Evolutionary conservation across 345 rosid species (phyloP).

Genomic region (Adansonia digitata): DNA sequence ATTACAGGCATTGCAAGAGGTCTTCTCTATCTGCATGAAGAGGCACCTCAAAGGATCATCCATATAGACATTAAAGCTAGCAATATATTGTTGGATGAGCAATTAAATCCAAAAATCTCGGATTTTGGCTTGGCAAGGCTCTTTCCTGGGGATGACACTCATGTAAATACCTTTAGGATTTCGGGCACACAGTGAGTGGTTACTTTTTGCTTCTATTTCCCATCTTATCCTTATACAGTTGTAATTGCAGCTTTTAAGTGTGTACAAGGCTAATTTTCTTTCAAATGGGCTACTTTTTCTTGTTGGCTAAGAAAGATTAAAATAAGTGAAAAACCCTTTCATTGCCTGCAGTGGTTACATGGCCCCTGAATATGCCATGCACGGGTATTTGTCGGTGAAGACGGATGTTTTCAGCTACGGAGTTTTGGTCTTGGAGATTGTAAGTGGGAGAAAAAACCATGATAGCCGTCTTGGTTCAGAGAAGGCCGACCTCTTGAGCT

Average conservation of each 20-base stretch:
- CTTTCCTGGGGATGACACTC: slow-evolving; percentile 82
- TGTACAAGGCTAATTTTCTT: background rate
- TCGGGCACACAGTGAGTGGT: slow-evolving; percentile 82
- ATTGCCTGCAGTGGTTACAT: slow-evolving; percentile 73
- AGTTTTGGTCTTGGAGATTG: slow-evolving; percentile 73
- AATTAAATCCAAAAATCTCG: slow-evolving; percentile 70
- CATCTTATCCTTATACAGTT: background rate
- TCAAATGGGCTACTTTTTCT: background rate
- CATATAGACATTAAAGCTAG: slow-evolving; percentile 80
- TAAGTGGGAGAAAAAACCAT: slow-evolving; percentile 81
- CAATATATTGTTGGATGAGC: slow-evolving; percentile 61
- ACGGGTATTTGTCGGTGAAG: slow-evolving; percentile 73
- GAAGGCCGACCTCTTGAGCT: slow-evolving; percentile 61
- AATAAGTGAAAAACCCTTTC: background rate
- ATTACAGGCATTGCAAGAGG: slow-evolving; percentile 73
- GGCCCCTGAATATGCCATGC: slow-evolving; percentile 92
- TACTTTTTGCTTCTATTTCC: slow-evolving; percentile 8
- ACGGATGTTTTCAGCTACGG: slow-evolving; percentile 89
- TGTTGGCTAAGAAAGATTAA: slow-evolving; percentile 1
- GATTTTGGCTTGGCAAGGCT: slow-evolving; percentile 88
- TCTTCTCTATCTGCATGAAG: slow-evolving; percentile 70
- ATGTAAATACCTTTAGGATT: slow-evolving; percentile 61
- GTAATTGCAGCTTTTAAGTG: background rate
- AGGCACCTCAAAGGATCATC: slow-evolving; percentile 71
- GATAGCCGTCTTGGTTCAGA: slow-evolving; percentile 39